Evolutionary conservation across 345 rosid genomes (phyloP).

Genomic region (Conringia planisiliqua): DNA sequence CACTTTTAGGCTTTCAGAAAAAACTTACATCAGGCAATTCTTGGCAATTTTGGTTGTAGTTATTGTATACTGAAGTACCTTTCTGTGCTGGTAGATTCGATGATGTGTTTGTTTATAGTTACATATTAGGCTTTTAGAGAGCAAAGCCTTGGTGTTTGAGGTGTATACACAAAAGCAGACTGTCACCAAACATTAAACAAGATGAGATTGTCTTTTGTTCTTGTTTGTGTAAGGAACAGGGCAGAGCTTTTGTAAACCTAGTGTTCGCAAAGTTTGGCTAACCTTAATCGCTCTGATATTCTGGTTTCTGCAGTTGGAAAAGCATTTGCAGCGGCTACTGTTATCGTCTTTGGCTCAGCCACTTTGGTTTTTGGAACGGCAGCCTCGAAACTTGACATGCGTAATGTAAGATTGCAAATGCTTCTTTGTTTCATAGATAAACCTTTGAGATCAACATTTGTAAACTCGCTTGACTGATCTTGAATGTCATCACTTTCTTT

Average conservation of each 20-base stretch:
- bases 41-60: not conserved
- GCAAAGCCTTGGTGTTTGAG: not conserved
- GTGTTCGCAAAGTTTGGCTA: not conserved
- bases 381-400: conserved; percentile 62
- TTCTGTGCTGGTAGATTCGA: not conserved
- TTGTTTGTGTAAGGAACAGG: not conserved
- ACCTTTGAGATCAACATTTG: not conserved
- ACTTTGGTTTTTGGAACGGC: conserved; percentile 53
- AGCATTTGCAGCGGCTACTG: conserved; percentile 80
- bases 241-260: not conserved
- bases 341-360: conserved; percentile 71
- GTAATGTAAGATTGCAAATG: conserved; percentile 41
- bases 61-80: not conserved
- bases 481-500: not conserved
- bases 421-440: not conserved
- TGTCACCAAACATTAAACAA: not conserved
- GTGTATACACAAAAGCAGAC: not conserved
- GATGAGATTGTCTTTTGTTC: not conserved
- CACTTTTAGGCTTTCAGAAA: not conserved
- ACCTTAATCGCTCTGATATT: not conserved
- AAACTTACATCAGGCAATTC: not conserved
- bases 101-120: not conserved
- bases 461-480: not conserved
- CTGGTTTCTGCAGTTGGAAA: conserved; percentile 55
- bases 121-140: not conserved